Evolutionary conservation across 1,284 basidiomycete genomes (phyloP).

Genomic region (Earliella scabrosa): DNA sequence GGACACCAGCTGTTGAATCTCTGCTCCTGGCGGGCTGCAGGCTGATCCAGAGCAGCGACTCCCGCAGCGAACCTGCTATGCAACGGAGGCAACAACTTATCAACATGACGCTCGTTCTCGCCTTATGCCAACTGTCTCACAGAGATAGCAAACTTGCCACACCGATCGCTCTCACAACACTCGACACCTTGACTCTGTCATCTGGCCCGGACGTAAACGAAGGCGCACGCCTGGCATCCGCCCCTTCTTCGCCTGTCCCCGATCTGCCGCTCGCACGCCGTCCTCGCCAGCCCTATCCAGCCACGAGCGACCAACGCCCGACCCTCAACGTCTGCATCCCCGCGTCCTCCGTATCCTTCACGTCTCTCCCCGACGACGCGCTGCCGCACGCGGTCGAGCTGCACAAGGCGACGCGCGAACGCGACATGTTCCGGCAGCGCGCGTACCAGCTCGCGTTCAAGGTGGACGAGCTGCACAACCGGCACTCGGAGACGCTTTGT

Average conservation of each 20-base stretch:
- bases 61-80: too few species aligned
- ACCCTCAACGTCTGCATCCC: not conserved
- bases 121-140: too few species aligned
- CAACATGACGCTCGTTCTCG: too few species aligned
- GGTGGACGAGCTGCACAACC: slow-evolving; percentile 9
- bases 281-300: not conserved
- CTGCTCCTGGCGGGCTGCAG: too few species aligned
- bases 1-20: too few species aligned
- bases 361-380: not conserved
- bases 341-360: not conserved
- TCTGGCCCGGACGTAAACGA: not conserved
- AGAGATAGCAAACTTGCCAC: too few species aligned
- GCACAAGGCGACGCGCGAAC: slow-evolving; percentile 2
- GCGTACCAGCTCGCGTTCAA: slow-evolving; percentile 16
- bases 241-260: not conserved
- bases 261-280: not conserved
- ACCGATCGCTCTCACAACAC: too few species aligned
- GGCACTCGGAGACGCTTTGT: not conserved
- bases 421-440: slow-evolving; percentile 13
- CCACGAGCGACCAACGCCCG: not conserved
- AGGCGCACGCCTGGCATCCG: not conserved
- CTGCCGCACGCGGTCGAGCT: not conserved
- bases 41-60: too few species aligned
- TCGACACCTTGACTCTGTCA: too few species aligned
- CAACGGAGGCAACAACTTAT: too few species aligned